phyloP scores from a whole-genome alignment of 208 protist genomes.

The Herpetomonas samuelpessoai region DNA sequence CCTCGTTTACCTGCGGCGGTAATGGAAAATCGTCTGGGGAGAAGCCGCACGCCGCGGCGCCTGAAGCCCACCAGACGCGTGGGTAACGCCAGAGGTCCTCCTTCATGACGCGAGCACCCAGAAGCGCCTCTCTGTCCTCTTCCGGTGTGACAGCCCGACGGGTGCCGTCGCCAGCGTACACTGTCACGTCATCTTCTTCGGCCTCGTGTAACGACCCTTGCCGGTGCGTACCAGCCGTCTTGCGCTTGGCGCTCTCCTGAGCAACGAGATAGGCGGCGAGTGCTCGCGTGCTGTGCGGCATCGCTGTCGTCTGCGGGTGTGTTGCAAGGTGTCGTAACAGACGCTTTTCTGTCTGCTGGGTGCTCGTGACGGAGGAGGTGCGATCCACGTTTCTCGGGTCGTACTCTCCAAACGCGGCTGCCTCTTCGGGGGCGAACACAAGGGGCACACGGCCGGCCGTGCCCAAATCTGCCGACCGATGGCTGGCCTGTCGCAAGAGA shows the following conservation, averaged over 20 bases:
- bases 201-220: neutral
- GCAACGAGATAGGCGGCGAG: neutral
- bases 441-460: no score
- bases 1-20: no score
- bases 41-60: neutral
- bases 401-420: no score
- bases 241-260: neutral
- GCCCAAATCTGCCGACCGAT: no score
- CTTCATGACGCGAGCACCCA: neutral
- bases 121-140: neutral
- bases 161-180: neutral
- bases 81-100: neutral
- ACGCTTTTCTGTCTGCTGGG: neutral
- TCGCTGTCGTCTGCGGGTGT: neutral
- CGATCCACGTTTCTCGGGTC: no score
- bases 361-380: no score
- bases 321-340: neutral
- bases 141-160: neutral
- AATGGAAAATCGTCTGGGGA: no score
- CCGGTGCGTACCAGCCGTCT: neutral
- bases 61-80: neutral
- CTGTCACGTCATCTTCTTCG: neutral
- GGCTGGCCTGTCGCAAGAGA: no score
- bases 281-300: neutral
- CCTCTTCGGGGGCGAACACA: no score